These are phyloP conservation scores for Aegilops longissima DNA, from an alignment of 176 grass and related monocot species.

Conservation along the genomic window DNA sequence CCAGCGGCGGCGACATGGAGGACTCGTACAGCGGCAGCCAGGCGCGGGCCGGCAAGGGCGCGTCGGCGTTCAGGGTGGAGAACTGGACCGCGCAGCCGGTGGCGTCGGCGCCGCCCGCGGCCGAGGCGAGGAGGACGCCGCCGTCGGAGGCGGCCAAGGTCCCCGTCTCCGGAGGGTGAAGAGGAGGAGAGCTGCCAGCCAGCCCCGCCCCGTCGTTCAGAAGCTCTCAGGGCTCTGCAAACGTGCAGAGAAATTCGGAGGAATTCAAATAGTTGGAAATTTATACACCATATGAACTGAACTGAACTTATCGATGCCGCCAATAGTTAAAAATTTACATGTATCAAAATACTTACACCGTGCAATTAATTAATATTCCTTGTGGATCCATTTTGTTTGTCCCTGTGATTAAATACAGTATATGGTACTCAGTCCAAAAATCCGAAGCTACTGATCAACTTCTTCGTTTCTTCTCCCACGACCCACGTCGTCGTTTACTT, in stretches of 20 bases:
- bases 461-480: too few species aligned
- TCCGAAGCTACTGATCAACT: too few species aligned
- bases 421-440: too few species aligned
- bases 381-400: neutral
- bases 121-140: conserved; percentile 6
- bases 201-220: neutral
- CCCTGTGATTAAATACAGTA: too few species aligned
- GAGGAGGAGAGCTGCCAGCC: neutral
- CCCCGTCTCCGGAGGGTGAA: conserved; percentile 39
- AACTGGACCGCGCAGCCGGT: conserved; percentile 49
- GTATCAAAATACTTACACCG: too few species aligned
- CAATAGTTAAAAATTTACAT: too few species aligned
- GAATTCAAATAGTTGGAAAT: neutral
- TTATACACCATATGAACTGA: neutral
- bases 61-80: conserved; percentile 59
- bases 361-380: neutral
- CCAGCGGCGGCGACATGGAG: conserved; percentile 52
- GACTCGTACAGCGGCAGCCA: conserved; percentile 52
- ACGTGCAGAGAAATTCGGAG: neutral
- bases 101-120: neutral
- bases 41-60: conserved; percentile 30
- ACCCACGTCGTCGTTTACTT: too few species aligned
- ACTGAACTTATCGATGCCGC: neutral
- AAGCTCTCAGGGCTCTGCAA: neutral
- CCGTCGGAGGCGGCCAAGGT: conserved; percentile 40